These are phyloP conservation scores for Perilla frutescens DNA, from an alignment of 257 asterid species.

Conservation along the genomic window DNA sequence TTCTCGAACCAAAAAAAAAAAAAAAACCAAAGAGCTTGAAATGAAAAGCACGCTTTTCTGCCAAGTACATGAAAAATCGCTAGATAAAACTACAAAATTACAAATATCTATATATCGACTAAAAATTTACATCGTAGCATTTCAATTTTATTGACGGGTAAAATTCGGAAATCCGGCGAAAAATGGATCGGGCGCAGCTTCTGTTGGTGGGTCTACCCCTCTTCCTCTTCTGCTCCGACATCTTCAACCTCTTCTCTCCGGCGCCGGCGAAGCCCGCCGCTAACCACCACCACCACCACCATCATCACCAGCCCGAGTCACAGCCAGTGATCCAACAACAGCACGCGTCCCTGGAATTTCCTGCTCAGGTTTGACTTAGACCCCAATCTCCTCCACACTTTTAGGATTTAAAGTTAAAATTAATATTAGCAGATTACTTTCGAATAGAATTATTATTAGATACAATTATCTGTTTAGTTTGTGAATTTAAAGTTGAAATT, in stretches of 20 bases:
- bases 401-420: neutral
- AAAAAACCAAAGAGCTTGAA: no score
- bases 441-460: neutral
- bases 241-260: slow-evolving; percentile 75
- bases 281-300: slow-evolving; percentile 55
- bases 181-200: slow-evolving; percentile 87
- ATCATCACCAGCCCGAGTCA: slow-evolving; percentile 42
- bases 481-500: slow-evolving; percentile 4
- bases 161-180: slow-evolving; percentile 41
- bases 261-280: slow-evolving; percentile 70
- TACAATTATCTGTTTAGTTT: neutral
- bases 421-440: neutral
- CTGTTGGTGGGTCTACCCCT: slow-evolving; percentile 80
- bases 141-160: neutral
- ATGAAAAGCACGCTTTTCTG: no score
- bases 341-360: slow-evolving; percentile 64
- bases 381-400: neutral
- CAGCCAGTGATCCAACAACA: slow-evolving; percentile 56
- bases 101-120: no score
- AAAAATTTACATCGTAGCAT: neutral
- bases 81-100: neutral
- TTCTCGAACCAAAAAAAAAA: no score
- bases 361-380: slow-evolving; percentile 59
- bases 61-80: neutral
- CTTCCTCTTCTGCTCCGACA: slow-evolving; percentile 82